Percentiles rank a stretch among this genome's conserved stretches.
phyloP scores from a whole-genome alignment of 2,329 filamentous ascomycete species.

The Chaetomium globosum region DNA sequence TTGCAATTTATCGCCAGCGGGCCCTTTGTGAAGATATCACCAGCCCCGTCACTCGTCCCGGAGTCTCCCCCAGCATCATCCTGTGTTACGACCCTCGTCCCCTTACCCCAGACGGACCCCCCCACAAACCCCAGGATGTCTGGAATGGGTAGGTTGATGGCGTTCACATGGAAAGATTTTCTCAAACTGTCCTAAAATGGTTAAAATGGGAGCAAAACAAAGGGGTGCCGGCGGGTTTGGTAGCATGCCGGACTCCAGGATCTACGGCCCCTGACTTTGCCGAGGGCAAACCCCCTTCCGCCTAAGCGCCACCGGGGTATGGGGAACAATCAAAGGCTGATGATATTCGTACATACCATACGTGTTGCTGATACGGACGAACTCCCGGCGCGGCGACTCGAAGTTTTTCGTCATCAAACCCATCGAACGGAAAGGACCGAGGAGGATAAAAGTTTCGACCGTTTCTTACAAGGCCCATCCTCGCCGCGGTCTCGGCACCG shows the following conservation, averaged over 20 bases:
- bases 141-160: slow-evolving; percentile 23
- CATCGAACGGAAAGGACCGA: not conserved
- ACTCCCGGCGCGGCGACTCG: not conserved
- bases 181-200: slow-evolving; percentile 8
- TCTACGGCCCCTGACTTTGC: slow-evolving; percentile 20
- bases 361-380: not conserved
- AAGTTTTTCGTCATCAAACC: not conserved
- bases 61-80: slow-evolving; percentile 8
- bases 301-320: not conserved
- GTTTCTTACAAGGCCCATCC: slow-evolving; percentile 7
- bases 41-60: not conserved
- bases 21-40: slow-evolving; percentile 1
- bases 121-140: not conserved
- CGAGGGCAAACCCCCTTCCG: slow-evolving; percentile 10
- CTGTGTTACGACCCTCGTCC: slow-evolving; percentile 1
- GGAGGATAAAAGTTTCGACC: not conserved
- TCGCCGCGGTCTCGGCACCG: slow-evolving; percentile 11
- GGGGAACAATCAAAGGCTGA: slow-evolving; percentile 8
- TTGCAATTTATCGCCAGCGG: slow-evolving; percentile 1
- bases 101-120: not conserved
- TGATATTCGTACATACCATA: no score
- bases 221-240: not conserved
- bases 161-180: slow-evolving; percentile 25
- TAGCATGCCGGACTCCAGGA: slow-evolving; percentile 16
- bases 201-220: not conserved